These are phyloP conservation scores for thale cress (Arabidopsis thaliana) DNA, from an alignment of 345 rosid species.

Conservation along the genomic window DNA sequence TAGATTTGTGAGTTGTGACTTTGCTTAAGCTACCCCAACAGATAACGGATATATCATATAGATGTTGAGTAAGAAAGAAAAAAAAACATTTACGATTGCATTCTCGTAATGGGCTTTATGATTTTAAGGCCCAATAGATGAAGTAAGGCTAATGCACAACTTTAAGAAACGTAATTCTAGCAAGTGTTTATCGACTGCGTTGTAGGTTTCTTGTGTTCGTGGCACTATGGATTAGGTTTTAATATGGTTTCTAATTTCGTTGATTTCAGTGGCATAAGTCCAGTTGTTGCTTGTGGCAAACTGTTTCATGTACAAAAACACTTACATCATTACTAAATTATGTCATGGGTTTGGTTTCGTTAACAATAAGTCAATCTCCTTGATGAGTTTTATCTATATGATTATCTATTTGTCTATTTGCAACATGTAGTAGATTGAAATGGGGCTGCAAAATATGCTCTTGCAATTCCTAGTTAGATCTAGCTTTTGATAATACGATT, in stretches of 20 bases:
- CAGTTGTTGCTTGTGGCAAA: neutral
- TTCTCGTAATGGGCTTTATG: no score
- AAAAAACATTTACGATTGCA: no score
- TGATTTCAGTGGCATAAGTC: neutral
- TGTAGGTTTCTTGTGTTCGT: neutral
- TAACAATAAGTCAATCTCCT: no score
- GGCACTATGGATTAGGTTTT: slow-evolving; percentile 22
- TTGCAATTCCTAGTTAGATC: slow-evolving; percentile 4
- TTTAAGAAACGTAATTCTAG: no score
- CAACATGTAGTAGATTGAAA: slow-evolving; percentile 1
- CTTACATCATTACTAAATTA: neutral
- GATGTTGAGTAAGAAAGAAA: no score
- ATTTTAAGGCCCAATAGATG: no score
- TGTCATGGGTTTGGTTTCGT: neutral
- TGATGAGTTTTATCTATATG: neutral
- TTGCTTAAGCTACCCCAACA: no score
- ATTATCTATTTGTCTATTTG: neutral
- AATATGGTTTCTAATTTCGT: neutral
- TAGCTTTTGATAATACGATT: neutral
- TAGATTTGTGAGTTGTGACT: no score
- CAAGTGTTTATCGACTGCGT: slow-evolving; percentile 1
- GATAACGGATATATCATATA: no score
- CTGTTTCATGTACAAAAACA: neutral
- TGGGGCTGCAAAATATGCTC: slow-evolving; percentile 5
- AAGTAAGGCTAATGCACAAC: no score